Evolutionary conservation across 495 filamentous ascomycete species (phyloP), one percentile per base, ranked within the genome.

Genomic region (Schizothecium vesticola): DNA sequence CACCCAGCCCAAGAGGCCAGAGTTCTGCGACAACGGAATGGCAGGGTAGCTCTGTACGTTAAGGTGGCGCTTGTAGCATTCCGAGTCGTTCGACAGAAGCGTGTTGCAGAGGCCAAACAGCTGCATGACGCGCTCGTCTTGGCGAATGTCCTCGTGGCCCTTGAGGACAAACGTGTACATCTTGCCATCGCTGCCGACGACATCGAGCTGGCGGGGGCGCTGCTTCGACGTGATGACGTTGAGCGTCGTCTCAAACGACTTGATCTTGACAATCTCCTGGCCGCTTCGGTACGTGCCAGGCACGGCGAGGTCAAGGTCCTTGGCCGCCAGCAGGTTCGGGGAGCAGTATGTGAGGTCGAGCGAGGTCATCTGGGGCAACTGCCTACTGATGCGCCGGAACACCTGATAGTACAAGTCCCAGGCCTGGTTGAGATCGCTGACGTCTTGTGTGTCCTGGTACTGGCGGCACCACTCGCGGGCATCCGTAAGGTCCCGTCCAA

Each of bases 101-200:
- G 96, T 99, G 71, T 99, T 99, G 76, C 92, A 91, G 7, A 99
- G 85, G 56, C 95, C 95, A 72, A 99, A 98, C 19, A 99, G 86
- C 77, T 99, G 95, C 95, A 99, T 99, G 64, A 98, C 94, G 80
- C 95, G 90, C 77, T 99, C 95, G 75, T 99, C 95, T 80, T 99
- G 95, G 66, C 95, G 87, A 70, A 97, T 97, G 82, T 99, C 95
- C 80, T 99, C 95, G 72, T 98, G 96, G 11, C 95, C 95, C 80
- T 99, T 99, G 73, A 99, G 84, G 24, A 88, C 73, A 80, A 96
- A 97, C 61, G 91, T 89, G 80, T 98, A 97, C 13, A 86, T 83
- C 60, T 81, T 87, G 65, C 94, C 95, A 73, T 97, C 96, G 72
- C 89, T 95, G 36, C 94, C 95, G 74, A 89, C 88, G 67, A 96